These are phyloP conservation scores for Aquilaria malaccensis DNA, from an alignment of 345 rosid species.

Conservation along the genomic window DNA sequence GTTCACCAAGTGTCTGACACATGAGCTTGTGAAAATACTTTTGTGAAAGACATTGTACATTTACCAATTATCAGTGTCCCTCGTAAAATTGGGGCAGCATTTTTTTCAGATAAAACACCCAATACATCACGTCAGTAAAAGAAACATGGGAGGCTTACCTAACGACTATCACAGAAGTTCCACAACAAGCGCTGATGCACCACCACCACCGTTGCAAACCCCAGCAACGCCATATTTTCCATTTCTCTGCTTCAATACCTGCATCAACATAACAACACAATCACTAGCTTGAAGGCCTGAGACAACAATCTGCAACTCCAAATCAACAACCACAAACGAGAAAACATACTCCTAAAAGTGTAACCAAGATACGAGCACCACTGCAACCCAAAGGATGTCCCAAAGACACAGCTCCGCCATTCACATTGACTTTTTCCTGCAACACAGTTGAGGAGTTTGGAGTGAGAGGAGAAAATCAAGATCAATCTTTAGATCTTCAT, in stretches of 20 bases:
- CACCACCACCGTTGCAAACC: constrained; percentile 98
- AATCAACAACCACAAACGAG: not conserved
- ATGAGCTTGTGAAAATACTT: too few relatives aligned
- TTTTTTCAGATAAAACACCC: too few relatives aligned
- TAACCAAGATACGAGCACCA: constrained; percentile 89
- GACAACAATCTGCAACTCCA: too few relatives aligned
- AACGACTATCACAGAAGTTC: constrained; percentile 52
- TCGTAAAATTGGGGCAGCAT: too few relatives aligned
- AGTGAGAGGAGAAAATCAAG: too few relatives aligned
- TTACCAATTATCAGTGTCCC: too few relatives aligned
- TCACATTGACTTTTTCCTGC: constrained; percentile 83
- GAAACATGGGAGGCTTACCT: constrained; percentile 13
- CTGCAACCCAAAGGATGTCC: constrained; percentile 99
- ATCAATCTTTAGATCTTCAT: too few relatives aligned
- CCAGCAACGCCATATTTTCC: constrained; percentile 87
- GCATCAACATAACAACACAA: not conserved
- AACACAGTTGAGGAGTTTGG: constrained; percentile 8
- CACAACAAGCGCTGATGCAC: constrained; percentile 84
- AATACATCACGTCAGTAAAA: too few relatives aligned
- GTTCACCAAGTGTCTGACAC: too few relatives aligned
- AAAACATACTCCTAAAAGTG: constrained; percentile 73
- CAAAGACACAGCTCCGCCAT: constrained; percentile 94
- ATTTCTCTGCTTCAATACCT: constrained; percentile 69
- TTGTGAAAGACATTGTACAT: too few relatives aligned
- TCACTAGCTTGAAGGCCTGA: too few relatives aligned